Base-by-base conservation (phyloP, 1,284 basidiomycete genomes). In the Sporisorium graminicola region DNA sequence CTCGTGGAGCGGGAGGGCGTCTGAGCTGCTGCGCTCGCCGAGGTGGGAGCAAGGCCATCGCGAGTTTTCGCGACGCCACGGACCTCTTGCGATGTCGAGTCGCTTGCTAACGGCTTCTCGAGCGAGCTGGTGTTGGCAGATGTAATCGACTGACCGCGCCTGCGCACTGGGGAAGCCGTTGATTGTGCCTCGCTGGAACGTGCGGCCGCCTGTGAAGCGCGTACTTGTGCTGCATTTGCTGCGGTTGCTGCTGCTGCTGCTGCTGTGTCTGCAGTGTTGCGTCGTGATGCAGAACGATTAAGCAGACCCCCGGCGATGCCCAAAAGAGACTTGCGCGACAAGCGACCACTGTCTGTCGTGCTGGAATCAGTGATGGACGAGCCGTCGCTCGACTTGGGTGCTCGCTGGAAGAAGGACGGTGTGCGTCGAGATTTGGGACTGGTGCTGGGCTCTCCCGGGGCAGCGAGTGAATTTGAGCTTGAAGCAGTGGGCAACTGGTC, bases 241-340 rank as follows among this genome's bases (percentile, higher is more conserved):
- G 55, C n/a, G 7, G 43, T 22, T 16, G 52, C 24, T 16, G 52
- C 13, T 35, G 35, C 54, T 5, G 50, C n/a, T n/a, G 43, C 27
- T 18, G 52, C 20, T 16, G 52, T 26, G 16, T 63, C 59, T 8
- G 46, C 43, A 13, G 57, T 58, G 27, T 35, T 60, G 22, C 71
- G 71, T 61, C 66, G 53, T 1, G 75, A 77, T 16, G 49, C 64
- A 1, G 75, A 77, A 27, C 75, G 66, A 33, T 47, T 70, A 26
- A 77, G 63, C 26, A 77, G 52, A 20, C 71, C 71, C 24, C 75
- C 76, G 13, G 77, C 76, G 5, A 81, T 53, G 31, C 79, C 80
- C 29, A 82, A 14, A 14, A 82, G 67, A 14, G 80, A 82, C 69
- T 80, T 82, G 58, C 80, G 74, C n/a, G 78, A 80, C 13, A 70